Base-by-base conservation (phyloP, 1,284 basidiomycete species). In the Anthracocystis walkeri region DNA sequence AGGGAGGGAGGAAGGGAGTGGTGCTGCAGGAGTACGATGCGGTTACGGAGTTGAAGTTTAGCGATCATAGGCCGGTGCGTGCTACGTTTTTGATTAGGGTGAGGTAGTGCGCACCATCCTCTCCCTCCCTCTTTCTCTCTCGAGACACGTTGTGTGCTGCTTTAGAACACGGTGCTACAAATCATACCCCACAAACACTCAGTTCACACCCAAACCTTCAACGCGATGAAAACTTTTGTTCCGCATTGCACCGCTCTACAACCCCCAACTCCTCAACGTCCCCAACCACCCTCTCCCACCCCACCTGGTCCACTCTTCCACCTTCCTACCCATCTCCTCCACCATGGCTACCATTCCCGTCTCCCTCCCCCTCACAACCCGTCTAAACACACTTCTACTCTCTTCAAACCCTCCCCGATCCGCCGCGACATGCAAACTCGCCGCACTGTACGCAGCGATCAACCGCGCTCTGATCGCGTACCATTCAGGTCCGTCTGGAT, bases 21-120 rank as follows among this genome's bases (percentile, higher is more conserved):
- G 31, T 62, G 18, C 48, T 67, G 45, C 70, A 73, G 46, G 38
- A 42, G 40, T 78, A 78, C 49, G 61, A 67, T 42, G 40, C 50
- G 16, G 51, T 76, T 4, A 21, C 52, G 0, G 65, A 65, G 33
- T 27, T 78, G 51, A 67, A 51, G 56, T 62, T 78, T 23, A 76
- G 73, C 51, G 77, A 78, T 52, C 77, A 78, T 55, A 45, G 63
- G 29, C 64, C 77, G 3, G 73, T 78, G 11, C 60, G 66, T 25
- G 77, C 73, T 4, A 69, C 66, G 11, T 62, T 78, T 18, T 41
- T 78, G 7, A 58, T 73, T 1, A 48, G 74, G 14, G 44, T 77
- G 21, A 54, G 50, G 12, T 38, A 38, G 35, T n/a, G 8, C 4
- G 8, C 29, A 29, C 29, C 29, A 5, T 8, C 8, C 29, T 29